Base-by-base conservation (phyloP, 805 yeast genomes). In the Lipomyces sp. region DNA sequence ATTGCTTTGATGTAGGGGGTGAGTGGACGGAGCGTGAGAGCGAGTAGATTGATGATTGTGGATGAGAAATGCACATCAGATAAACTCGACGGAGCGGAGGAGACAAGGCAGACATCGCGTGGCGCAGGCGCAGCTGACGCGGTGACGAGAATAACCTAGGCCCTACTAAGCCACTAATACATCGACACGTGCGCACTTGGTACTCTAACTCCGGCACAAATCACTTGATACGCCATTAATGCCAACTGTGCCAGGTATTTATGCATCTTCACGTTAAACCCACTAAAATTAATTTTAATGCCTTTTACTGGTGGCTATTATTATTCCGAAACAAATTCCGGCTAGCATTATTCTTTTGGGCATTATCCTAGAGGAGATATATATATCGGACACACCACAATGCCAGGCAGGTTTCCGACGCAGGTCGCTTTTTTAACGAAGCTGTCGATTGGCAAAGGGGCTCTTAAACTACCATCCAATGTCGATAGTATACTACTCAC, bases 391-490 rank as follows among this genome's bases (percentile, higher is more conserved):
- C 24, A 42, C 48, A 15, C 24, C 55, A 39, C 30, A 42, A 61
- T 61, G 64, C 42, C 53, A 32, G 33, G 60, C 53, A 24, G 67
- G 11, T 34, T 58, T 30, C 10, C 59, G 6, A 18, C 7, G 24
- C 71, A 67, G 64, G 10, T 57, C 18, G 13, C 8, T 18, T 53
- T 35, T 24, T 45, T 67, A 54, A 13, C 29, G 37, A 24, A 30
- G 8, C 59, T 67, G 34, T 57, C 66, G 7, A 24, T 30, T 3
- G 71, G 69, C 35, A 53, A 32, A n/a, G 69, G 64, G 4, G 65
- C 71, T 33, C 53, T 62, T 13, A 18, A 0, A 4, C 32, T 65
- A 24, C 71, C 71, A 24, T 34, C 7, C 7, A 53, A 39, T 32
- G 59, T 59, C 51, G 53, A 50, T 18, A 48, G 34, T 6, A 2